Conservation (phyloP, 192 early-diverging fungal species). For the Kappamyces sp. region DNA sequence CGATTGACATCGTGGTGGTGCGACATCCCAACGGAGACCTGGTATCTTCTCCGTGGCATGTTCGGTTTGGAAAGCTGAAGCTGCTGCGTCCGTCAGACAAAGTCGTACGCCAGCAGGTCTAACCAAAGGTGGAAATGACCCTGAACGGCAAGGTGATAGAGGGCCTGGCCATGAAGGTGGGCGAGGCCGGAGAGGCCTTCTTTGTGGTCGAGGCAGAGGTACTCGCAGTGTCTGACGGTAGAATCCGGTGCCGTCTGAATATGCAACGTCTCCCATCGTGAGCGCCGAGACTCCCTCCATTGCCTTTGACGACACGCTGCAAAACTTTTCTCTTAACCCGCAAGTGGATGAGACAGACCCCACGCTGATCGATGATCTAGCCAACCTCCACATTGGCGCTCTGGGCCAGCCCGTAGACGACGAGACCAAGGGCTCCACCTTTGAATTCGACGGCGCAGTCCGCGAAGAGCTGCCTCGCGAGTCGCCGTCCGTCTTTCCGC, state of each 20-base stretch:
- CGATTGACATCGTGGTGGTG: conserved; percentile 97
- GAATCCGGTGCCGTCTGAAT: conserved; percentile 81
- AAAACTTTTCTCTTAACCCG: no score
- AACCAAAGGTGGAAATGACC: conserved; percentile 62
- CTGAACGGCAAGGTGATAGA: conserved; percentile 75
- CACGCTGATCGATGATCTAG: no score
- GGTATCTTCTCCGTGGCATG: conserved; percentile 93
- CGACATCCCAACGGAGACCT: conserved; percentile 75
- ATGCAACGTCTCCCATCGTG: conserved; percentile 85
- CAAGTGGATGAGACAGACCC: no score
- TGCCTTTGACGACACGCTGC: no score
- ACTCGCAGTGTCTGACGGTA: neutral
- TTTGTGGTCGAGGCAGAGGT: conserved; percentile 90
- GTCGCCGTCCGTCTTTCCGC: no score
- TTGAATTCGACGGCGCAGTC: no score
- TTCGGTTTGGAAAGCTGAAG: conserved; percentile 94
- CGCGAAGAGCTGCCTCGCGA: no score
- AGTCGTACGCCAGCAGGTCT: conserved; percentile 47
- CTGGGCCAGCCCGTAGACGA: no score
- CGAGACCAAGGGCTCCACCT: no score
- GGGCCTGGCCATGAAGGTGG: conserved; percentile 87
- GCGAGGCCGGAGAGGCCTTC: conserved; percentile 95
- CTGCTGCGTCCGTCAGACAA: conserved; percentile 89
- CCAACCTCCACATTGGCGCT: no score
- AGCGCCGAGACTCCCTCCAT: no score